phyloP scores from a whole-genome alignment of 148 eudicot species.

The Rhododendron henanense region DNA sequence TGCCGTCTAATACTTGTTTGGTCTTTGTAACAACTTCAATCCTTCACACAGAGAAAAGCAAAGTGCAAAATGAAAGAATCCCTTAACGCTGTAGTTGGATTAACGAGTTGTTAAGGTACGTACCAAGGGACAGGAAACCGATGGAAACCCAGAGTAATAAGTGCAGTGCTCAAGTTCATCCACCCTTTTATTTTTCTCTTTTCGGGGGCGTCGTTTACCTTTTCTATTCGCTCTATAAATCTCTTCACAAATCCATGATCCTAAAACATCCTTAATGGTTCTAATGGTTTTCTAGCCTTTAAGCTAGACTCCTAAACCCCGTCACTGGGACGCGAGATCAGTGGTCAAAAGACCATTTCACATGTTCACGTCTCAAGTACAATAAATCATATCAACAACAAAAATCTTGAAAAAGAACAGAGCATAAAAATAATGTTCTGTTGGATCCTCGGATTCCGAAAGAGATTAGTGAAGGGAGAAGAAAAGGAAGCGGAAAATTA shows the following conservation, averaged over 20 bases:
- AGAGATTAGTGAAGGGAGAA: background rate
- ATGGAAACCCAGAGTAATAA: background rate
- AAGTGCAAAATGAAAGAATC: background rate
- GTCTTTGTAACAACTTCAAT: background rate
- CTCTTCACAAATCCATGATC: background rate
- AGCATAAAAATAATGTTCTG: background rate
- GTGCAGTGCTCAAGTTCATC: background rate
- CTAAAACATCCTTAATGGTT: background rate
- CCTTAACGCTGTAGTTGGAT: background rate
- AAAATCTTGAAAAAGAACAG: background rate
- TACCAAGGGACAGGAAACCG: background rate
- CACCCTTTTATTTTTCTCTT: background rate
- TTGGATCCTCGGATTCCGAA: background rate
- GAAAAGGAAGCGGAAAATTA: background rate
- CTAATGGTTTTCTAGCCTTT: background rate
- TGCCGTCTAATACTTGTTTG: no score
- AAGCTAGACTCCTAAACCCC: background rate
- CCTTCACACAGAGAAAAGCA: background rate
- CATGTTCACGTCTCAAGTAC: background rate
- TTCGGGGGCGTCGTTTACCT: background rate
- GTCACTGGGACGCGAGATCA: background rate
- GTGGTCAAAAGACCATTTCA: background rate
- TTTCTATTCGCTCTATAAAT: background rate
- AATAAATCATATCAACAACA: background rate
- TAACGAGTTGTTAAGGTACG: background rate